These are phyloP conservation scores for Naematelia encephala DNA, from an alignment of 768 basidiomycete genomes.

Conservation along the genomic window DNA sequence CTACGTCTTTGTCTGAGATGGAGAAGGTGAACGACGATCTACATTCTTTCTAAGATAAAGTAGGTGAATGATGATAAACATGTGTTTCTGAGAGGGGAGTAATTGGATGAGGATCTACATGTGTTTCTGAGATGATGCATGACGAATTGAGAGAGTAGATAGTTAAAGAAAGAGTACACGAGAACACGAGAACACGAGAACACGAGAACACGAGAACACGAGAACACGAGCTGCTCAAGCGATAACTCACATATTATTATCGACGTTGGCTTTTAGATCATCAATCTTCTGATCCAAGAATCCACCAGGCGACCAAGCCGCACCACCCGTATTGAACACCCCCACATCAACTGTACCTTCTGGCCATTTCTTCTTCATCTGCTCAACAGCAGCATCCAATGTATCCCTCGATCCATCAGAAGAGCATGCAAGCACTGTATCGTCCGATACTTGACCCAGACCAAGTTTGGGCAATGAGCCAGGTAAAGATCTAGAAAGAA, in stretches of 20 bases:
- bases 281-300: constrained; percentile 35
- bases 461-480: constrained; percentile 25
- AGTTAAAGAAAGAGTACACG: too few species aligned
- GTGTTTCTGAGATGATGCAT: too few species aligned
- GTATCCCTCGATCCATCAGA: constrained; percentile 29
- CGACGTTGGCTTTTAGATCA: constrained; percentile 24
- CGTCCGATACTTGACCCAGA: constrained; percentile 17
- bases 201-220: too few species aligned
- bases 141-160: too few species aligned
- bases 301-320: constrained; percentile 22
- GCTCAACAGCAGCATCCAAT: constrained; percentile 26
- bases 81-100: too few species aligned
- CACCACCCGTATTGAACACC: constrained; percentile 34
- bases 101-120: too few species aligned
- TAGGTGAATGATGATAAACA: too few species aligned
- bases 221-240: too few species aligned
- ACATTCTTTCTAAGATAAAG: too few species aligned
- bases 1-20: too few species aligned
- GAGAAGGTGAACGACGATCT: too few species aligned
- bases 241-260: constrained; percentile 34
- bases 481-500: constrained; percentile 42
- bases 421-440: constrained; percentile 23
- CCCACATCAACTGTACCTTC: constrained; percentile 37
- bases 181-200: too few species aligned
- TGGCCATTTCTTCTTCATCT: constrained; percentile 37